phyloP scores from a whole-genome alignment of 2,329 filamentous ascomycete species.

The Myriosclerotinia scirpicola region DNA sequence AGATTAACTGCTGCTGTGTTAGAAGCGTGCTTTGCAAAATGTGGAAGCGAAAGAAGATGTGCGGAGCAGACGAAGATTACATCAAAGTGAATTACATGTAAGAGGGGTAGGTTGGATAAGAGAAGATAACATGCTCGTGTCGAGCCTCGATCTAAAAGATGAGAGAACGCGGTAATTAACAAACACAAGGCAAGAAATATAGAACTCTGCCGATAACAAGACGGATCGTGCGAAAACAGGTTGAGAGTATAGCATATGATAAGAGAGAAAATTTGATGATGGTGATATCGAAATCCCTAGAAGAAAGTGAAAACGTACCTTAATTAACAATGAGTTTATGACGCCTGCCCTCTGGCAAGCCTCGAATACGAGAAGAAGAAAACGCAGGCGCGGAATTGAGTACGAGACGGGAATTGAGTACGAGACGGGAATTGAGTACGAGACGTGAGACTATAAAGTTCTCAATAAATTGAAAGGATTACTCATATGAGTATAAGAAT shows the following conservation, averaged over 20 bases:
- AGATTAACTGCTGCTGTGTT: not conserved
- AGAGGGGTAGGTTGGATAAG: not conserved
- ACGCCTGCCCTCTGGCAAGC: not conserved
- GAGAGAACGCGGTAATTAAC: not conserved
- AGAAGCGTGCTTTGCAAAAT: not conserved
- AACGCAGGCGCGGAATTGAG: not conserved
- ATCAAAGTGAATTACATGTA: not conserved
- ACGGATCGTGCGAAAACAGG: not conserved
- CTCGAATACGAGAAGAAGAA: not conserved
- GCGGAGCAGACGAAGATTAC: not conserved
- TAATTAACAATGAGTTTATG: not conserved
- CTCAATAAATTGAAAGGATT: no score
- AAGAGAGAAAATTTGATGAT: not conserved
- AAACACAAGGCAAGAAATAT: not conserved
- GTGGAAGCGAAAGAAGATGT: not conserved
- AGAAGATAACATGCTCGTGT: not conserved
- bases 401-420: not conserved
- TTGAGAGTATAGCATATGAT: not conserved
- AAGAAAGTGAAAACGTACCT: slow-evolving; percentile 2
- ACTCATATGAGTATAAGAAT: not conserved
- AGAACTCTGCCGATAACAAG: not conserved
- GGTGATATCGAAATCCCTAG: not conserved
- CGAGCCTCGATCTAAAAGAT: not conserved
- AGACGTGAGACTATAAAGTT: no score
- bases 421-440: not conserved